These are phyloP conservation scores for Astragalus glycyphyllos DNA, from an alignment of 306 rosid species.

Conservation along the genomic window DNA sequence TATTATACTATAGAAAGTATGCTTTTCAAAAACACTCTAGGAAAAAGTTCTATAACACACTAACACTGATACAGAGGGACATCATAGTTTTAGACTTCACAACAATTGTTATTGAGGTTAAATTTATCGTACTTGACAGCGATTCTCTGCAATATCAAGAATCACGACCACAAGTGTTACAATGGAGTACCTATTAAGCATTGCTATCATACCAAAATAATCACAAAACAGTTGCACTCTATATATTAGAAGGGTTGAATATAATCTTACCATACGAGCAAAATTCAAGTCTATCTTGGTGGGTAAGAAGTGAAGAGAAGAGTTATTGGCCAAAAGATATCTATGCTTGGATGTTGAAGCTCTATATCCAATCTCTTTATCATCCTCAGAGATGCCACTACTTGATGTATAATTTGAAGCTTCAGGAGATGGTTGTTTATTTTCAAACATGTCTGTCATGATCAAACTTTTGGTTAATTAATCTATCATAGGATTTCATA, in stretches of 20 bases:
- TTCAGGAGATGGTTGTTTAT: slow-evolving; percentile 50
- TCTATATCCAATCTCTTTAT: slow-evolving; percentile 54
- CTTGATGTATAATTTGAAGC: slow-evolving; percentile 55
- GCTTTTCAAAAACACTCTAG: too few species aligned
- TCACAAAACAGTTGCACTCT: too few species aligned
- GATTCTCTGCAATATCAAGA: too few species aligned
- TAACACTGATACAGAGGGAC: too few species aligned
- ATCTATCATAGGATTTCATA: slow-evolving; percentile 39
- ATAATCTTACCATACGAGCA: slow-evolving; percentile 61
- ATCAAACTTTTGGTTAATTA: slow-evolving; percentile 20
- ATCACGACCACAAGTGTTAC: too few species aligned
- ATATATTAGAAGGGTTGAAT: not conserved
- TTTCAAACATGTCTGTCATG: slow-evolving; percentile 58
- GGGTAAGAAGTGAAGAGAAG: slow-evolving; percentile 30
- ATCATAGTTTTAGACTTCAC: too few species aligned
- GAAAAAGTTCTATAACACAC: too few species aligned
- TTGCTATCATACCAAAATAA: too few species aligned
- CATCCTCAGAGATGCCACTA: slow-evolving; percentile 50
- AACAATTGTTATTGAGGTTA: too few species aligned
- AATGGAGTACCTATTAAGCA: too few species aligned
- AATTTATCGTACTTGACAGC: too few species aligned
- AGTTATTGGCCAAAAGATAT: slow-evolving; percentile 39
- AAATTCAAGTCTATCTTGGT: slow-evolving; percentile 47
- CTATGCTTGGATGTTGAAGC: slow-evolving; percentile 40
- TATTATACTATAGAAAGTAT: too few species aligned